Evolutionary conservation across 2,329 filamentous ascomycete genomes (phyloP).

Genomic region (Cadophora sp.): DNA sequence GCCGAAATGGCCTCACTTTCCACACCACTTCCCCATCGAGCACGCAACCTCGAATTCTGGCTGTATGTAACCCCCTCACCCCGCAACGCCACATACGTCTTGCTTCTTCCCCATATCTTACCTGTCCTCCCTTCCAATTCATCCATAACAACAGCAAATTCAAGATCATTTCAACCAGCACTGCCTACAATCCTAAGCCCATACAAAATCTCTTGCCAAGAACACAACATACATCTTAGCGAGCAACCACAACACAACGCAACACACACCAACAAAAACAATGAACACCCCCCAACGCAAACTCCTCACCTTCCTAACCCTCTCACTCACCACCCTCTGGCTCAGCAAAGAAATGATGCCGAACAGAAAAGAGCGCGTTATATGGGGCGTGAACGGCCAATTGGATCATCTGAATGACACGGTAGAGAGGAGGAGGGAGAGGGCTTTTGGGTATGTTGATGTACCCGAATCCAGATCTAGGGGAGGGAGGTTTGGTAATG

Average conservation of each 20-base stretch:
- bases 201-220: neutral
- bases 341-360: constrained; percentile 11
- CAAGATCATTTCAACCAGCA: neutral
- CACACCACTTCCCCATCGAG: constrained; percentile 14
- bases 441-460: constrained; percentile 8
- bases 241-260: neutral
- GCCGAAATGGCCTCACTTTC: constrained; percentile 17
- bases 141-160: neutral
- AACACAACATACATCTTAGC: neutral
- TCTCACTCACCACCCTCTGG: constrained; percentile 6
- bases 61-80: constrained; percentile 10
- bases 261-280: neutral
- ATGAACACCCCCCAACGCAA: constrained; percentile 9
- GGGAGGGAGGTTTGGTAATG: neutral
- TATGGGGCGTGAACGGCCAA: constrained; percentile 23
- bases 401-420: constrained; percentile 20
- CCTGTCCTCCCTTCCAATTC: neutral
- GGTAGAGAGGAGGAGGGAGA: constrained; percentile 1
- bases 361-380: constrained; percentile 17
- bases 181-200: neutral
- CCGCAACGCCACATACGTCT: constrained; percentile 8
- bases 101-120: neutral
- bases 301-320: neutral
- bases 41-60: constrained; percentile 6
- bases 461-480: neutral